Conservation (phyloP, 192 early-diverging fungal genomes). For the Jimgerdemannia lactiflua region DNA sequence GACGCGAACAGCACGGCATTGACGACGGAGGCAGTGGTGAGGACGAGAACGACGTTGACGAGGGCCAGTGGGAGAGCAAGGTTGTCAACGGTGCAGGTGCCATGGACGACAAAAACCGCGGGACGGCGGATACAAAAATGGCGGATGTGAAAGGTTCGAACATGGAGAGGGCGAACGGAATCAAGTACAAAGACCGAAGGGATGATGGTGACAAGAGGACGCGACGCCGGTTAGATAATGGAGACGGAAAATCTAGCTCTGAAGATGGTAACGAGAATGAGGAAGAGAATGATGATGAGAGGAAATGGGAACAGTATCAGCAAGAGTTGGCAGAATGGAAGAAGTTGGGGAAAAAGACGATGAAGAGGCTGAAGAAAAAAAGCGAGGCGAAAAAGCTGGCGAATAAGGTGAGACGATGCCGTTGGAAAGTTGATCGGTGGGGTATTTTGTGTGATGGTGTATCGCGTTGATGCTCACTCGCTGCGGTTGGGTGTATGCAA, state of each 20-base stretch:
- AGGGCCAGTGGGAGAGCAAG: background rate
- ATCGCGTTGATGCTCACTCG: background rate
- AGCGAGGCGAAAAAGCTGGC: background rate
- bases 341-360: background rate
- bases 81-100: no score
- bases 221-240: no score
- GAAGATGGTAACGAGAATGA: background rate
- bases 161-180: no score
- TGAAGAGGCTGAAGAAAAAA: background rate
- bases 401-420: background rate
- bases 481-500: background rate
- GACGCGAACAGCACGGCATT: background rate
- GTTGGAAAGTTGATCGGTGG: background rate
- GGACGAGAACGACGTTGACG: background rate
- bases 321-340: no score
- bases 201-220: no score
- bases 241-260: background rate
- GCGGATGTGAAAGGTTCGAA: no score
- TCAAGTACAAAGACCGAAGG: no score
- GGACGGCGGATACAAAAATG: no score
- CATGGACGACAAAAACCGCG: no score
- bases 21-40: background rate
- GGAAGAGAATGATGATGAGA: background rate
- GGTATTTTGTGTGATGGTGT: background rate
- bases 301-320: background rate